Conservation (phyloP, 345 rosid species). For the Excoecaria cochinchinensis region DNA sequence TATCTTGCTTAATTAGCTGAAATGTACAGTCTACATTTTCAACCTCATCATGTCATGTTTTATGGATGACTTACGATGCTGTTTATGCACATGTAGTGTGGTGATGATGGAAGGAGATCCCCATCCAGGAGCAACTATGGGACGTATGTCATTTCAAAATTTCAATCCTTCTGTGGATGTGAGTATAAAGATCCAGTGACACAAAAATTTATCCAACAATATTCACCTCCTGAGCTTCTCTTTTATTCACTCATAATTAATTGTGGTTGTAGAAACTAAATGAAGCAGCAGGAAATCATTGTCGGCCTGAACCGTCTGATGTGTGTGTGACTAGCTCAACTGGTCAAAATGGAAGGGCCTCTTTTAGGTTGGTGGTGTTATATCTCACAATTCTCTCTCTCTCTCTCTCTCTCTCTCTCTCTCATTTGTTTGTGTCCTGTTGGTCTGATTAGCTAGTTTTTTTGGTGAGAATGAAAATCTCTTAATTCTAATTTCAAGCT, state of each 20-base stretch:
- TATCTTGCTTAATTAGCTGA: neutral
- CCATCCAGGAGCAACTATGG: constrained; percentile 71
- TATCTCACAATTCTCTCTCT: neutral
- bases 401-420: neutral
- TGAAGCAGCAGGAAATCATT: constrained; percentile 44
- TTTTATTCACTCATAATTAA: constrained; percentile 17
- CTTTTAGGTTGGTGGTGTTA: constrained; percentile 42
- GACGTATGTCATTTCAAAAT: constrained; percentile 92
- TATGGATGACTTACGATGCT: constrained; percentile 2
- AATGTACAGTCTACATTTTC: neutral
- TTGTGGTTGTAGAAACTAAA: constrained; percentile 69
- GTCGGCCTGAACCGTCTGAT: constrained; percentile 37
- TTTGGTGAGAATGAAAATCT: neutral
- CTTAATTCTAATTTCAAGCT: neutral
- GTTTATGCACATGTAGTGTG: constrained; percentile 39
- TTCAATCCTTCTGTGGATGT: constrained; percentile 92
- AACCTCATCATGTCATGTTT: neutral
- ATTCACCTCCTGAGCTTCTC: constrained; percentile 22
- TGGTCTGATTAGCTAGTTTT: neutral
- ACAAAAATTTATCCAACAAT: constrained; percentile 13
- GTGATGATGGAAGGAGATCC: constrained; percentile 94
- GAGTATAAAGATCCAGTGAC: constrained; percentile 41
- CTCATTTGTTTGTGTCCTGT: neutral
- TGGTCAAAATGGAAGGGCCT: constrained; percentile 38
- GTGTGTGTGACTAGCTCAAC: constrained; percentile 33